Percentiles rank a stretch among this genome's conserved stretches.
phyloP scores from a whole-genome alignment of 2,329 filamentous ascomycete species.

The Diaporthe ampelina region DNA sequence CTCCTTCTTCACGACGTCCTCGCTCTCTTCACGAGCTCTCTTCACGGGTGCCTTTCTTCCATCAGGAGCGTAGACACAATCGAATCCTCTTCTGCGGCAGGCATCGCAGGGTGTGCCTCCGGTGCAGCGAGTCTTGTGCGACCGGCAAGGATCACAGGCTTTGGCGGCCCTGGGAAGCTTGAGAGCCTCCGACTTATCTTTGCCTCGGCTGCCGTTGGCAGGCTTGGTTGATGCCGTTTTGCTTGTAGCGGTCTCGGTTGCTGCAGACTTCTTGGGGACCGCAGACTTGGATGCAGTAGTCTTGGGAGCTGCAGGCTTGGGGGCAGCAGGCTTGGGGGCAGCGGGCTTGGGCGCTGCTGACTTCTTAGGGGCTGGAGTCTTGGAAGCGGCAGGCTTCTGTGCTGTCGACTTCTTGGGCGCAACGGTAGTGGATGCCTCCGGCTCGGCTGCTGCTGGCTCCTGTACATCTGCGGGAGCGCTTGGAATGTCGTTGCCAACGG shows the following conservation, averaged over 20 bases:
- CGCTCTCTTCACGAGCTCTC: constrained; percentile 1
- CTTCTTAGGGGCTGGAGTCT: neutral
- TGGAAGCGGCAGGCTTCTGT: neutral
- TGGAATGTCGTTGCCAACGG: constrained; percentile 11
- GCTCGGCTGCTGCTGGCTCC: constrained; percentile 4
- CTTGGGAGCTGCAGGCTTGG: no score
- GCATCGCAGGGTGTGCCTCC: constrained; percentile 28
- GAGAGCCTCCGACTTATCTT: neutral
- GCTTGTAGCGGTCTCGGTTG: neutral
- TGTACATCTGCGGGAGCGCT: neutral
- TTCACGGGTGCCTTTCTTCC: constrained; percentile 18
- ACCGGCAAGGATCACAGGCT: constrained; percentile 36
- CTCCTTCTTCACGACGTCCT: constrained; percentile 12
- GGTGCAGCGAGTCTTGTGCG: constrained; percentile 39
- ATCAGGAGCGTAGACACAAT: constrained; percentile 17
- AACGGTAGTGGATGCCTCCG: neutral
- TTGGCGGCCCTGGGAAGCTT: constrained; percentile 26
- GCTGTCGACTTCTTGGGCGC: constrained; percentile 3
- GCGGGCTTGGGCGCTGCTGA: neutral
- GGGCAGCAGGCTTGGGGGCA: neutral
- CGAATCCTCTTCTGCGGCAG: constrained; percentile 24
- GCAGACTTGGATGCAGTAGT: neutral
- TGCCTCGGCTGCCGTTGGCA: neutral
- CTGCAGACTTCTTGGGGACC: neutral
- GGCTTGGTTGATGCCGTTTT: constrained; percentile 2